These are phyloP conservation scores for Papiliotrema nemorosa DNA, from an alignment of 1,284 basidiomycete species.

Conservation along the genomic window DNA sequence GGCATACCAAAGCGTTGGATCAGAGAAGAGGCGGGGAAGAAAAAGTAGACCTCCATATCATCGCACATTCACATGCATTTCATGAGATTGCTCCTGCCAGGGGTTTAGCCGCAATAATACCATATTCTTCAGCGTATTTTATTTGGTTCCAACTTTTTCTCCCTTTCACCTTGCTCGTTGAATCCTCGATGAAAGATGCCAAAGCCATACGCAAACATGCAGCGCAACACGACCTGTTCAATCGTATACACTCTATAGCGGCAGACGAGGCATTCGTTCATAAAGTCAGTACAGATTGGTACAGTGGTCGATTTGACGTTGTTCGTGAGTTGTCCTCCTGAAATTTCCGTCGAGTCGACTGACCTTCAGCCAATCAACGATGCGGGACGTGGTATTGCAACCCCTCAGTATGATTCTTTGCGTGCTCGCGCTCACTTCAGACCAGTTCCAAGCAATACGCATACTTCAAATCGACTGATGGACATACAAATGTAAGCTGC, in stretches of 20 bases:
- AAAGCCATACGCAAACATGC: slow-evolving; percentile 42
- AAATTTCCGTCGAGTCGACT: background rate
- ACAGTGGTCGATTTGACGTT: slow-evolving; percentile 32
- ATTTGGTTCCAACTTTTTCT: too few relatives aligned
- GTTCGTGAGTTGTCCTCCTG: slow-evolving; percentile 29
- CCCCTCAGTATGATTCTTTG: slow-evolving; percentile 53
- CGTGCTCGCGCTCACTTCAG: slow-evolving; percentile 7
- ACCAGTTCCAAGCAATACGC: slow-evolving; percentile 50
- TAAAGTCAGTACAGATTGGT: slow-evolving; percentile 57
- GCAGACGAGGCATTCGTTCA: slow-evolving; percentile 71
- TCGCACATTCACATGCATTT: too few relatives aligned
- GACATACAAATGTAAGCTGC: slow-evolving; percentile 62
- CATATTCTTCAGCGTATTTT: too few relatives aligned
- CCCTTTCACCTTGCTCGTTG: background rate
- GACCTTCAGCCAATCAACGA: slow-evolving; percentile 72
- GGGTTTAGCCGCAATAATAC: too few relatives aligned
- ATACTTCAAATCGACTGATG: slow-evolving; percentile 98
- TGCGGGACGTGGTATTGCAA: slow-evolving; percentile 94
- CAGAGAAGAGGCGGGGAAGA: slow-evolving; percentile 47
- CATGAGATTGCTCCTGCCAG: too few relatives aligned
- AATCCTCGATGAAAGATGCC: slow-evolving; percentile 6
- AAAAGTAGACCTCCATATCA: background rate
- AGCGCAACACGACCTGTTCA: slow-evolving; percentile 63
- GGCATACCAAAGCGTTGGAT: slow-evolving; percentile 80
- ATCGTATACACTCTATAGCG: slow-evolving; percentile 77